Evolutionary conservation across 1,284 basidiomycete species (phyloP).

Genomic region (Apiotrichum laibachii): DNA sequence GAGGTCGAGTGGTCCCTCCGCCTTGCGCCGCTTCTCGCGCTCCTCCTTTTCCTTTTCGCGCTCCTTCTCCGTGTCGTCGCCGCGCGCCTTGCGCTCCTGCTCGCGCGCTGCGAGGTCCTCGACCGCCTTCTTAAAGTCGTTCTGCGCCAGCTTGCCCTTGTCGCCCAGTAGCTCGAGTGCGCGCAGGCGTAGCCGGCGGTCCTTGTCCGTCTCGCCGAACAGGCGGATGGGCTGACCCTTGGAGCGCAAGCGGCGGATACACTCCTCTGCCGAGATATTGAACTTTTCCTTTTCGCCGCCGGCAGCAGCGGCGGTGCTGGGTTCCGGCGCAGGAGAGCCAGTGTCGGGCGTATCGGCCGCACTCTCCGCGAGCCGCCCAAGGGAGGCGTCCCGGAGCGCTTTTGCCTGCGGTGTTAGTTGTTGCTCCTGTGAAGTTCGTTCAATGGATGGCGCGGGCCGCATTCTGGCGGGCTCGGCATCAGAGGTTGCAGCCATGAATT

Average conservation of each 20-base stretch:
- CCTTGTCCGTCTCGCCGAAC: slow-evolving; percentile 94
- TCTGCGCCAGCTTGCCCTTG: slow-evolving; percentile 57
- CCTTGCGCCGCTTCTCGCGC: background rate
- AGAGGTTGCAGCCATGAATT: too few relatives aligned
- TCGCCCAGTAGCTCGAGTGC: slow-evolving; percentile 93
- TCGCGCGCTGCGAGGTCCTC: slow-evolving; percentile 69
- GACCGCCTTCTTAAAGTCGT: slow-evolving; percentile 91
- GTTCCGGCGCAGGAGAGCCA: slow-evolving; percentile 37
- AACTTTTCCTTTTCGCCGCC: slow-evolving; percentile 60
- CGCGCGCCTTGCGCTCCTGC: slow-evolving; percentile 56
- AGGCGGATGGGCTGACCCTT: slow-evolving; percentile 93
- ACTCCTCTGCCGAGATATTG: slow-evolving; percentile 92
- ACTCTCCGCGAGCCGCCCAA: slow-evolving; percentile 25
- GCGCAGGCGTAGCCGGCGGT: slow-evolving; percentile 79
- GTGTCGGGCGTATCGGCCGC: slow-evolving; percentile 19
- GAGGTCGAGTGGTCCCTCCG: slow-evolving; percentile 57
- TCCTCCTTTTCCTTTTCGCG: slow-evolving; percentile 11
- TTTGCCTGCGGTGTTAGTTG: slow-evolving; percentile 26
- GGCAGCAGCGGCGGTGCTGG: slow-evolving; percentile 4
- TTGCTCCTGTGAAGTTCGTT: too few relatives aligned
- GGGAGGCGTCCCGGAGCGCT: slow-evolving; percentile 27
- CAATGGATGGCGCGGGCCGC: too few relatives aligned
- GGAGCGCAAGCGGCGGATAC: slow-evolving; percentile 76
- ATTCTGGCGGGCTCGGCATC: too few relatives aligned
- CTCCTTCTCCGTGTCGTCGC: slow-evolving; percentile 4